A percentile compares a stretch with the other conserved stretches of the same genome.
Conservation (phyloP, 192 early-diverging fungal species). For the Funneliformis geosporum region DNA sequence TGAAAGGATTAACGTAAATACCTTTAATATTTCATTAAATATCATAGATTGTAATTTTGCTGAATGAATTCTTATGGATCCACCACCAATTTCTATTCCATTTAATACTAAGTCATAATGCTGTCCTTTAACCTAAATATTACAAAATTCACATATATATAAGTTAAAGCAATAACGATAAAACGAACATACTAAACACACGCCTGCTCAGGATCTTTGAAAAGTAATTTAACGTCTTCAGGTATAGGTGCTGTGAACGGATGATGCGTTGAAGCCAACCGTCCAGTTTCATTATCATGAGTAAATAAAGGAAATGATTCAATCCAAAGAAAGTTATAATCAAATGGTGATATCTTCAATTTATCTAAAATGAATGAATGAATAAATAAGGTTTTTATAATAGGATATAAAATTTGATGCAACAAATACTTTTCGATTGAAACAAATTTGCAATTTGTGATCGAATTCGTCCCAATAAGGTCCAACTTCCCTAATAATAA, state of each 20-base stretch:
- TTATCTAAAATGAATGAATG: conserved; percentile 42
- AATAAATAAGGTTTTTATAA: neutral
- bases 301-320: conserved; percentile 90
- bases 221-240: conserved; percentile 67
- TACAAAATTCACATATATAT: neutral
- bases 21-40: conserved; percentile 68
- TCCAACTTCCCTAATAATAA: conserved; percentile 47
- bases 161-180: conserved; percentile 9
- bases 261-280: conserved; percentile 78
- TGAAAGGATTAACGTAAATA: conserved; percentile 26
- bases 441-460: conserved; percentile 53
- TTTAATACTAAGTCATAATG: conserved; percentile 92
- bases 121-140: conserved; percentile 60
- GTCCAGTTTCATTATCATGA: conserved; percentile 55
- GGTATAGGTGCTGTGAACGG: conserved; percentile 85
- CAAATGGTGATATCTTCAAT: conserved; percentile 47
- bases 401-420: neutral
- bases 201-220: conserved; percentile 61
- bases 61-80: conserved; percentile 86
- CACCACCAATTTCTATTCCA: conserved; percentile 89
- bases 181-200: neutral
- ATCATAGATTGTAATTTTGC: conserved; percentile 73
- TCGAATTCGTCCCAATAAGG: conserved; percentile 63
- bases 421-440: conserved; percentile 47
- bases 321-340: conserved; percentile 81